Evolutionary conservation across 106 monocot species (phyloP), one percentile per base, ranked within the genome.

Genomic region (Allium cepa): DNA sequence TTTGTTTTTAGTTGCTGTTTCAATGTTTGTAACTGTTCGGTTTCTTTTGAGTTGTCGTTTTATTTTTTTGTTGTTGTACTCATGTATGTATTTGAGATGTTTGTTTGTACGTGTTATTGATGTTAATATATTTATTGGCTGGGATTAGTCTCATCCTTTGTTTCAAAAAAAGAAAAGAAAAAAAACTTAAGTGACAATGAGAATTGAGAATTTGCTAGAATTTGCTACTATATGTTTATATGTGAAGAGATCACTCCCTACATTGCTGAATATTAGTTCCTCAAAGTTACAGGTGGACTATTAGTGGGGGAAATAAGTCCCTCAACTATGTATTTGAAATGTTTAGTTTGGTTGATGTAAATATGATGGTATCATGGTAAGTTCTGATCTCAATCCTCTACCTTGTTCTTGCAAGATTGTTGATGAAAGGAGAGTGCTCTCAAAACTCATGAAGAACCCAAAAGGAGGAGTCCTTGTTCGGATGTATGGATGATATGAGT

Each of bases 401-500:
- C 46, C 12, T 0, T 22, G 1, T 62, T 36, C 12, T 28, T 7
- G 10, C 11, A 10, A 85, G 84, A 53, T 85, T 67, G 63, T 79
- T 13, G 61, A 77, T 69, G 80, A 80, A 18, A 62, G 69, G 66
- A 71, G 26, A 57, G 57, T 77, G 12, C 27, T 36, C 59, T 22
- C 7, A 47, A 81, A 63, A 57, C 73, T 71, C 27, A 75, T 67
- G 36, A 77, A 71, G 73, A 85, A 77, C 63, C 46, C n/a, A 12
- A 76, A 78, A 22, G 55, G 69, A 60, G 80, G 77, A 68, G 47
- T 75, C 58, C 75, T 81, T 11, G 73, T 80, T 77, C 80, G 80
- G 36, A 66, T 80, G 17, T 85, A 85, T 72, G 84, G 84, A 74
- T 80, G 71, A 28, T 85, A 78, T 51, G 67, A 80, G 22, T 81